Percentiles rank a stretch among this genome's conserved stretches.
Evolutionary conservation across 305 asterid genomes (phyloP).

Genomic region (Solanum hybrid): DNA sequence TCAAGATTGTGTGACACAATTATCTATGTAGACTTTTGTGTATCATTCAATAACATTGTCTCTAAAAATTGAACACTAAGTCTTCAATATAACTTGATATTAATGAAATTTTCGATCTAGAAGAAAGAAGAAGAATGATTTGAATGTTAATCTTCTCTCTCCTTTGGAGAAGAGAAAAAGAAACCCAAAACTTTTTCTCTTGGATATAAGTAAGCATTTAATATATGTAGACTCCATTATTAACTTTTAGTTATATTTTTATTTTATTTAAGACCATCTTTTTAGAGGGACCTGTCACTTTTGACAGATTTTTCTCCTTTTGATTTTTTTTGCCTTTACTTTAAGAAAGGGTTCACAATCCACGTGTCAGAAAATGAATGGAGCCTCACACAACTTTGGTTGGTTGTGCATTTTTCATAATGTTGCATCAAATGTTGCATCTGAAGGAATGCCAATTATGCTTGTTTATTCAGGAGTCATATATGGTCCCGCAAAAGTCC

Average conservation of each 20-base stretch:
- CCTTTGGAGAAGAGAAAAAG: not conserved
- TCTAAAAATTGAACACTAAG: not conserved
- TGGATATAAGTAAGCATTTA: too few relatives aligned
- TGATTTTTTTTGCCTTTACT: not conserved
- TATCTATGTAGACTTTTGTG: not conserved
- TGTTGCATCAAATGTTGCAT: slow-evolving; percentile 67
- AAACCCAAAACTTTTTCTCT: not conserved
- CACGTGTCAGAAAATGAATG: not conserved
- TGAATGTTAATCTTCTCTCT: not conserved
- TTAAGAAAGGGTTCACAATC: not conserved
- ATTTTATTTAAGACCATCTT: too few relatives aligned
- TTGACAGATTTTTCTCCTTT: not conserved
- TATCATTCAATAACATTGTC: not conserved
- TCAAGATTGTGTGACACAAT: not conserved
- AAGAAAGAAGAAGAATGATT: too few relatives aligned
- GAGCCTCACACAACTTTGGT: not conserved
- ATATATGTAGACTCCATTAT: too few relatives aligned
- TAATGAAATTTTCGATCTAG: not conserved
- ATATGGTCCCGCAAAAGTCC: slow-evolving; percentile 78
- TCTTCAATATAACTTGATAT: not conserved
- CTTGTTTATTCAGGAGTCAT: slow-evolving; percentile 84
- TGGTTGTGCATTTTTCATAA: slow-evolving; percentile 11
- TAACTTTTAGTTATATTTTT: too few relatives aligned
- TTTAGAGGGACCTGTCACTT: not conserved
- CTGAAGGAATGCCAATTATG: slow-evolving; percentile 67